phyloP scores from a whole-genome alignment of 2,329 filamentous ascomycete genomes.

The Ophiosphaerella narmari region DNA sequence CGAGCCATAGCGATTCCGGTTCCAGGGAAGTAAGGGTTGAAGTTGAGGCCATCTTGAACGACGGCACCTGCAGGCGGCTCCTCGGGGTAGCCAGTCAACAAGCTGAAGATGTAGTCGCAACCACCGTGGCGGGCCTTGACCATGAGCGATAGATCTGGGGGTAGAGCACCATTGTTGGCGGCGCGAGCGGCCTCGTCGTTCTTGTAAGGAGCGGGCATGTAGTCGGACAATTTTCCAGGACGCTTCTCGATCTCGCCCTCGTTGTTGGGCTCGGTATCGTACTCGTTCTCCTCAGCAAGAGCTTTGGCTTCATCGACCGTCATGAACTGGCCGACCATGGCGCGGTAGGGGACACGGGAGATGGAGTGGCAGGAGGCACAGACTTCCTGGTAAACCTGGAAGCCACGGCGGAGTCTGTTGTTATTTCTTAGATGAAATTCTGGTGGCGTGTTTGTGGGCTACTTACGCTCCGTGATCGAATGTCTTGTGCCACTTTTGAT shows the following conservation, averaged over 20 bases:
- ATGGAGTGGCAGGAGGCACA: conserved; percentile 98
- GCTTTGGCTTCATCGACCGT: conserved; percentile 98
- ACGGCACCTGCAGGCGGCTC: conserved; percentile 88
- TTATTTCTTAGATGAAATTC: conserved; percentile 3
- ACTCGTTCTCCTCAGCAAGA: conserved; percentile 97
- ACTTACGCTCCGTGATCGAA: conserved; percentile 96
- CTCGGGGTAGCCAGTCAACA: conserved; percentile 96
- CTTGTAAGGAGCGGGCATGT: conserved; percentile 93
- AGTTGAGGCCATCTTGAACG: conserved; percentile 91
- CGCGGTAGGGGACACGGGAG: conserved; percentile 88
- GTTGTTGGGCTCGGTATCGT: conserved; percentile 97
- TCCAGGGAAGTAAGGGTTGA: conserved; percentile 99
- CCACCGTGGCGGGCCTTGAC: conserved; percentile 97
- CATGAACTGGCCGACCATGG: conserved; percentile 86
- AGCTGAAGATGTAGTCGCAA: conserved; percentile 97
- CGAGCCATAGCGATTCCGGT: conserved; percentile 99
- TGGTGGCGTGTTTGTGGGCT: conserved; percentile 1
- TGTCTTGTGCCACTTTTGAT: conserved; percentile 88
- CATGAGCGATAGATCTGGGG: conserved; percentile 96
- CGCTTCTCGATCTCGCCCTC: conserved; percentile 98
- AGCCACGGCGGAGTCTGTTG: conserved; percentile 89
- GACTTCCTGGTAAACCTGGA: conserved; percentile 99
- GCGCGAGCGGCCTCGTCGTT: conserved; percentile 98
- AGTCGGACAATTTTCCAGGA: conserved; percentile 97
- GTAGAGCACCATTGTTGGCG: conserved; percentile 97